Percentiles rank a stretch among this genome's conserved stretches.
phyloP scores from a whole-genome alignment of 768 basidiomycete species.

The Fomitopsis pulvina region DNA sequence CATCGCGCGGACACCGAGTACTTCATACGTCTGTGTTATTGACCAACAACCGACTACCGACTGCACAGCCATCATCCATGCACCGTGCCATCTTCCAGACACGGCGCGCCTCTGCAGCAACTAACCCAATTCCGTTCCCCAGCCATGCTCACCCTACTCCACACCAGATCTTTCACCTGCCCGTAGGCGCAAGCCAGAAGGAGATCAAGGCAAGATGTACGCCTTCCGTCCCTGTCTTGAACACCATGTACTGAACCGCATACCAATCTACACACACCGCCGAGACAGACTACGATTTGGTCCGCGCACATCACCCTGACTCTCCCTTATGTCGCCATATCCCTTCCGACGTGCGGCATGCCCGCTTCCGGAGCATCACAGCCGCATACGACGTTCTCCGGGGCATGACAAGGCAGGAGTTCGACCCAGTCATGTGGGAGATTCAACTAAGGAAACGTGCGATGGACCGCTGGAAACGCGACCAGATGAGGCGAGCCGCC shows the following conservation, averaged over 20 bases:
- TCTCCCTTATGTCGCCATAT: conserved; percentile 37
- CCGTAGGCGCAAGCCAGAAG: conserved; percentile 42
- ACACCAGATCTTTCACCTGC: conserved; percentile 68
- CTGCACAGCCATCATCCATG: neutral
- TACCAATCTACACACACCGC: neutral
- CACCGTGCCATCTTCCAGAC: conserved; percentile 2
- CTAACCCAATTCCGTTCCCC: conserved; percentile 43
- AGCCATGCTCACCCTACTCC: conserved; percentile 48
- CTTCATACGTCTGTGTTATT: neutral
- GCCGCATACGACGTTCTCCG: conserved; percentile 56
- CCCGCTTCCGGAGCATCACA: conserved; percentile 58
- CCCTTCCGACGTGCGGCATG: conserved; percentile 41
- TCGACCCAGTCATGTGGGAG: conserved; percentile 45
- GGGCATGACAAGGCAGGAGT: conserved; percentile 24
- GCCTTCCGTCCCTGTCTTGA: conserved; percentile 18
- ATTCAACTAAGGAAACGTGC: conserved; percentile 40
- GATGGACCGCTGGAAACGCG: conserved; percentile 28
- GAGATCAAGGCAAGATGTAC: conserved; percentile 66
- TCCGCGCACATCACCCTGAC: conserved; percentile 68
- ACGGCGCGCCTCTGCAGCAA: conserved; percentile 17
- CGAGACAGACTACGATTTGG: conserved; percentile 63
- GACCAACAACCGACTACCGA: neutral
- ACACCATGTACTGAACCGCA: neutral
- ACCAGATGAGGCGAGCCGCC: conserved; percentile 13
- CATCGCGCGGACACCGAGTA: neutral